Base-by-base conservation (phyloP, 2,329 filamentous ascomycete species). In the Colletotrichum musae region DNA sequence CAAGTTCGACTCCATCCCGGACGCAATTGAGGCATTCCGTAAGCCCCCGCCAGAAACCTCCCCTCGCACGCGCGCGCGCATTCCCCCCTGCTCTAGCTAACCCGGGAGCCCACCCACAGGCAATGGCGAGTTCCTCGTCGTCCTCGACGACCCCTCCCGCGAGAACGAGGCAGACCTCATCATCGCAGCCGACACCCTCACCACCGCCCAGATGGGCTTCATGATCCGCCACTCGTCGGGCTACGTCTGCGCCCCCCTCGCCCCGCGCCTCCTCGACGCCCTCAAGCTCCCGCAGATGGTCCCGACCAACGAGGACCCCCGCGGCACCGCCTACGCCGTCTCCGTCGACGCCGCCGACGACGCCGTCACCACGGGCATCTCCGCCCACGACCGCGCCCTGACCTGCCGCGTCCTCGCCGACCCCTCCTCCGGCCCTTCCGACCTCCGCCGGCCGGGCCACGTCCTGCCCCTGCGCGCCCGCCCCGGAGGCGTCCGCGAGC, bases 151-250 rank as follows among this genome's bases (percentile, higher is more conserved):
- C 74, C 91, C 94, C 72, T 89, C 91, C 71, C 95, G 96, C 81
- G 96, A 99, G 82, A 99, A 99, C 81, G 96, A 99, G 87, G 96
- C 95, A 81, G 96, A 99, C 84, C 89, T 99, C 57, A 98, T 98
- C 81, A 97, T 98, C 78, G 94, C 96, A 73, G 95, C 94, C 71
- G 86, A 94, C 74, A 88, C 92, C 76, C 84, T 98, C 72, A 97
- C 95, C 9, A 87, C 94, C 26, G 88, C 93, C 73, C 95, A 98
- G 83, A 97, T 97, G 91, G 94, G 94, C 76, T 99, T 98, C 86
- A 92, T 99, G 88, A 89, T 99, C 80, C 94, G 94, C 76, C 90
- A 97, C 85, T 93, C 93, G 47, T 94, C 94, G 4, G 96, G 96
- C 78, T 90, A 95, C 77, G 92, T 99, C 83, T 98, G 96, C 89